A percentile compares a stretch with the other conserved stretches of the same genome.
phyloP scores from a whole-genome alignment of 148 eudicot species.

The Talinum fruticosum region DNA sequence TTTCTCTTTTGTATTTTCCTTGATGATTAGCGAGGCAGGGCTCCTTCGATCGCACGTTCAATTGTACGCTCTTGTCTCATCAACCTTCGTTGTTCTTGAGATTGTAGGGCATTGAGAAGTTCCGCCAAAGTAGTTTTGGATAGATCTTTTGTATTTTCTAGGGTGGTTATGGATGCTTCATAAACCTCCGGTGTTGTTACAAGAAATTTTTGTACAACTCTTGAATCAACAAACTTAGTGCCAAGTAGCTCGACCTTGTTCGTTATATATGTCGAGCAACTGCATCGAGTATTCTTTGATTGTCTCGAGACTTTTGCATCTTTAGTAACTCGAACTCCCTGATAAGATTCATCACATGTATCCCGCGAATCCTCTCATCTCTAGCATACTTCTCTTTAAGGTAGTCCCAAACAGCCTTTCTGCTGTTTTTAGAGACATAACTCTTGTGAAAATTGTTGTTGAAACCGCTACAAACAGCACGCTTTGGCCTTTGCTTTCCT shows the following conservation, averaged over 20 bases:
- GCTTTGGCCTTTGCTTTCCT: conserved; percentile 6
- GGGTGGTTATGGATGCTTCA: background rate
- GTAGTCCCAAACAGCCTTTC: no score
- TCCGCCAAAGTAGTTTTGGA: conserved; percentile 5
- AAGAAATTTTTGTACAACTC: conserved; percentile 24
- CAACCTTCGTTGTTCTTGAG: no score
- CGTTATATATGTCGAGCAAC: background rate
- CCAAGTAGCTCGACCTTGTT: background rate
- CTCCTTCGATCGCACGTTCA: conserved; percentile 31
- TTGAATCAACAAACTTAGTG: background rate
- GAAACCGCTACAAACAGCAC: no score
- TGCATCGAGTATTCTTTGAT: background rate
- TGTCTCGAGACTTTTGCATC: conserved; percentile 16
- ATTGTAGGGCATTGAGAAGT: background rate
- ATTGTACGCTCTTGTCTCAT: no score
- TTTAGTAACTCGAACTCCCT: conserved; percentile 26
- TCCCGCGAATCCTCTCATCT: conserved; percentile 22
- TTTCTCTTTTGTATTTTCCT: background rate
- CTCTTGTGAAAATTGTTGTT: no score
- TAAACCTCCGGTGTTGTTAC: conserved; percentile 20
- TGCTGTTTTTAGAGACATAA: no score
- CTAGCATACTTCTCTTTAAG: conserved; percentile 20
- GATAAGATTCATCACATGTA: conserved; percentile 17
- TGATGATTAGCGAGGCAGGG: conserved; percentile 33
- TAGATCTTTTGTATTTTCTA: conserved; percentile 14